These are phyloP conservation scores for Sarocladiaceae sp. DNA, from an alignment of 2,329 filamentous ascomycete species.

Conservation along the genomic window DNA sequence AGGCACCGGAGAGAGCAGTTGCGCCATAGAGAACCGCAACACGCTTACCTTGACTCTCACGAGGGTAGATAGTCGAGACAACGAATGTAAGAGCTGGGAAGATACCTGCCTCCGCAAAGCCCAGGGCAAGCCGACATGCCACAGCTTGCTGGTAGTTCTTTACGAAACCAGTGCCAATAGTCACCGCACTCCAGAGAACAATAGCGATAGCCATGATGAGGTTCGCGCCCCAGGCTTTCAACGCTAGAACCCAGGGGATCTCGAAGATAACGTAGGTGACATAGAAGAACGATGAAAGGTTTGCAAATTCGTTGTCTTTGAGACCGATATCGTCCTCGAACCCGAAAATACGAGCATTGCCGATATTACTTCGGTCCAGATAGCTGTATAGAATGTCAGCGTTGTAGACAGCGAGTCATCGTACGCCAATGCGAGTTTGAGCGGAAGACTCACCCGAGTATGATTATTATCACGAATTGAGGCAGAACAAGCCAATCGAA, in stretches of 20 bases:
- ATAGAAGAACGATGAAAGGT: slow-evolving; percentile 51
- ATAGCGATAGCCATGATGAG: slow-evolving; percentile 9
- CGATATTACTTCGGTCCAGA: slow-evolving; percentile 18
- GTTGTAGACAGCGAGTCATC: slow-evolving; percentile 16
- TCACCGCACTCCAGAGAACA: slow-evolving; percentile 10
- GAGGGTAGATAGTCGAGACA: slow-evolving; percentile 23
- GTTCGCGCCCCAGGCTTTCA: slow-evolving; percentile 10
- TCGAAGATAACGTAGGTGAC: slow-evolving; percentile 56
- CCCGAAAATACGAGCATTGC: slow-evolving; percentile 49
- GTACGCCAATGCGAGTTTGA: too few species aligned
- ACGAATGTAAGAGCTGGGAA: slow-evolving; percentile 22
- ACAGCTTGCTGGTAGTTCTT: slow-evolving; percentile 7
- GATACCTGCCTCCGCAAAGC: slow-evolving; percentile 13
- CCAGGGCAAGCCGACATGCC: slow-evolving; percentile 10
- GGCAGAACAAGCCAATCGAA: slow-evolving; percentile 46
- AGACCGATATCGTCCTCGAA: slow-evolving; percentile 45
- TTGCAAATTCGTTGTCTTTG: slow-evolving; percentile 50
- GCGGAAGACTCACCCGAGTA: not conserved
- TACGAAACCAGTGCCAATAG: slow-evolving; percentile 12
- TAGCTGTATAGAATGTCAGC: slow-evolving; percentile 36
- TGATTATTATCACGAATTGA: slow-evolving; percentile 28
- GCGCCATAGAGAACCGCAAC: slow-evolving; percentile 19
- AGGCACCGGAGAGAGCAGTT: slow-evolving; percentile 18
- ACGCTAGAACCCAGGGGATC: slow-evolving; percentile 36
- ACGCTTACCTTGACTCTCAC: slow-evolving; percentile 22